phyloP scores from a whole-genome alignment of 1,284 basidiomycete genomes.

The Sporisorium reilianum region DNA sequence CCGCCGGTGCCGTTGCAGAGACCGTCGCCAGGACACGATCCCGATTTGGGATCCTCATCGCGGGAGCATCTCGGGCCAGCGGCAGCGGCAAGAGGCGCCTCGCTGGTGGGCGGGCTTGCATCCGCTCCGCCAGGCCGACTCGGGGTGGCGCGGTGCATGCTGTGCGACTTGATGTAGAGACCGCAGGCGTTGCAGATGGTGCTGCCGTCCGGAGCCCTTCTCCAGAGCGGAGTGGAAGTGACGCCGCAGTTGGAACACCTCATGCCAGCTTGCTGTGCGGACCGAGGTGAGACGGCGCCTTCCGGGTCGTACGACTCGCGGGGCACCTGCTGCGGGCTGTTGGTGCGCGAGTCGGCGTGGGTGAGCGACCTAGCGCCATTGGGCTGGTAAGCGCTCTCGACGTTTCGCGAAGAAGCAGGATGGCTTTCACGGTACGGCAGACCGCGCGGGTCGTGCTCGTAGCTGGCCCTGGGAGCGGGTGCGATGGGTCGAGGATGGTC shows the following conservation, averaged over 20 bases:
- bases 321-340: slow-evolving; percentile 24
- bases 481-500: slow-evolving; percentile 37
- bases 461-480: slow-evolving; percentile 28
- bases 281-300: slow-evolving; percentile 31
- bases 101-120: slow-evolving; percentile 29
- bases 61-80: slow-evolving; percentile 18
- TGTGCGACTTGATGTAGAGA: slow-evolving; percentile 56
- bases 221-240: slow-evolving; percentile 87
- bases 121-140: slow-evolving; percentile 28
- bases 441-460: slow-evolving; percentile 27
- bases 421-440: slow-evolving; percentile 20
- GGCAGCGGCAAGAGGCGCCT: slow-evolving; percentile 19
- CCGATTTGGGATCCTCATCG: slow-evolving; percentile 48
- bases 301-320: slow-evolving; percentile 33
- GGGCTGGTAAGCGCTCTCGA: slow-evolving; percentile 26
- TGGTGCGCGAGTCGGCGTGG: slow-evolving; percentile 24
- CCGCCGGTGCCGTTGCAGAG: slow-evolving; percentile 67
- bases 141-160: slow-evolving; percentile 38
- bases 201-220: slow-evolving; percentile 88
- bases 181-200: slow-evolving; percentile 85
- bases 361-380: slow-evolving; percentile 20
- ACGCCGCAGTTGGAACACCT: slow-evolving; percentile 86
- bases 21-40: slow-evolving; percentile 64
- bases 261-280: slow-evolving; percentile 39
- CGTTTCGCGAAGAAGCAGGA: slow-evolving; percentile 8